Evolutionary conservation across 805 yeast genomes (phyloP), one percentile per base, ranked within the genome.

Genomic region (Metschnikowia gruessii): DNA sequence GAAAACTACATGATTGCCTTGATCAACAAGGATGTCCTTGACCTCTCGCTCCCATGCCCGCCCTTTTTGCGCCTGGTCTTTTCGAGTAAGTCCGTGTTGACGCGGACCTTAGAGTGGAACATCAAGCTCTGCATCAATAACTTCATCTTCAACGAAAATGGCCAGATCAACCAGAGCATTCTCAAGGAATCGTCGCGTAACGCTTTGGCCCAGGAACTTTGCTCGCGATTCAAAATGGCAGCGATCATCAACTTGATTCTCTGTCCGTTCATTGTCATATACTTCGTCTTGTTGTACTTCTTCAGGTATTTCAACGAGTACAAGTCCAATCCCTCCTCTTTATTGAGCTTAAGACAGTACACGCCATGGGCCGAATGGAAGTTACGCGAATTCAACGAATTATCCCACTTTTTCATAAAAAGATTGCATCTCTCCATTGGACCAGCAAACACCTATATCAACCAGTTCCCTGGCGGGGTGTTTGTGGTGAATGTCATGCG

Each of bases 321-420:
- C 63, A 87, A 87, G 61, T 80, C 87, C 36, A 86, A 92, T 45
- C 99, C 99, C 0, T 81, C 90, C 1, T 73, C 89, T 10, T 74
- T 94, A 45, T 75, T 90, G 2, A 73, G 72, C 3, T 60, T 70
- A 43, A 72, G 99, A 39, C 95, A 90, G 56, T 94, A 89, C 61
- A 88, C 98, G 0, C 97, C 97, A 0, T 80, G 80, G 65, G 97
- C 98, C 0, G 91, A 87, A 58, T 94, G 98, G 98, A 88, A 85
- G 61, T 77, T 94, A 58, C 73, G 99, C 46, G 99, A 94, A 59
- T 88, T 86, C 61, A 94, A 94, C 64, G 99, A 94, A 61, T 73
- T 94, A 8, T 88, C 88, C 37, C 99, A 94, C 64, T 75, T 92
- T 22, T 94, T 94, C 66, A 81, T 82, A 46, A 82, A 83, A 55